Evolutionary conservation across 2,329 filamentous ascomycete species (phyloP).

Genomic region (Monilinia fructigena): DNA sequence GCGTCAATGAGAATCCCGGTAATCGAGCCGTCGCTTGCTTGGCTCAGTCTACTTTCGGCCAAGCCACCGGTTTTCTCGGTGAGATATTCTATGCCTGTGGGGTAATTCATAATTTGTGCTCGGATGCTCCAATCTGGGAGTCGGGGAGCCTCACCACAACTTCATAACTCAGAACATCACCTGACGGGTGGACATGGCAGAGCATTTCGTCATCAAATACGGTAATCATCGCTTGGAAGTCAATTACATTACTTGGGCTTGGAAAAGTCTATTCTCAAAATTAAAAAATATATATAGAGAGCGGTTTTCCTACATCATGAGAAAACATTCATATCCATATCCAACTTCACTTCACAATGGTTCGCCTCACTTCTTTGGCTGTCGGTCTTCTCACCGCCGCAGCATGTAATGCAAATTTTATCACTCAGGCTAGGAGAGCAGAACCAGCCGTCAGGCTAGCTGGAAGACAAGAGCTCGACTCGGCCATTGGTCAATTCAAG

Average conservation of each 20-base stretch:
- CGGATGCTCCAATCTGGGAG: too few relatives aligned
- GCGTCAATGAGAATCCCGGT: neutral
- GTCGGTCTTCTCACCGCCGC: slow-evolving; percentile 27
- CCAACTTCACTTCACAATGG: slow-evolving; percentile 7
- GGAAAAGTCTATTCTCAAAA: neutral
- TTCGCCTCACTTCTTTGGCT: slow-evolving; percentile 10
- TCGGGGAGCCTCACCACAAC: too few relatives aligned
- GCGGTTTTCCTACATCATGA: neutral
- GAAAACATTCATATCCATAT: neutral
- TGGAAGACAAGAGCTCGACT: too few relatives aligned
- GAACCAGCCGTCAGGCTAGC: too few relatives aligned
- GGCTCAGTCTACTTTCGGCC: slow-evolving; percentile 6
- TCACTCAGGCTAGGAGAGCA: too few relatives aligned
- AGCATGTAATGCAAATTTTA: neutral
- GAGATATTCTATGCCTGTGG: slow-evolving; percentile 16
- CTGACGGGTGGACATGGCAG: too few relatives aligned
- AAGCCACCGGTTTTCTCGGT: slow-evolving; percentile 27
- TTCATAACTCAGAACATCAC: too few relatives aligned
- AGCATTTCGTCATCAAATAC: neutral
- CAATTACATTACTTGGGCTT: neutral
- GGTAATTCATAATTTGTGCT: neutral
- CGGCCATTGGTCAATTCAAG: too few relatives aligned
- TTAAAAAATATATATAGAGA: neutral
- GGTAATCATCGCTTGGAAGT: neutral
- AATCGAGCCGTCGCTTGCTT: neutral